These are phyloP conservation scores for Arthrobotrys megalospora DNA, from an alignment of 2,329 filamentous ascomycete species.

Conservation along the genomic window DNA sequence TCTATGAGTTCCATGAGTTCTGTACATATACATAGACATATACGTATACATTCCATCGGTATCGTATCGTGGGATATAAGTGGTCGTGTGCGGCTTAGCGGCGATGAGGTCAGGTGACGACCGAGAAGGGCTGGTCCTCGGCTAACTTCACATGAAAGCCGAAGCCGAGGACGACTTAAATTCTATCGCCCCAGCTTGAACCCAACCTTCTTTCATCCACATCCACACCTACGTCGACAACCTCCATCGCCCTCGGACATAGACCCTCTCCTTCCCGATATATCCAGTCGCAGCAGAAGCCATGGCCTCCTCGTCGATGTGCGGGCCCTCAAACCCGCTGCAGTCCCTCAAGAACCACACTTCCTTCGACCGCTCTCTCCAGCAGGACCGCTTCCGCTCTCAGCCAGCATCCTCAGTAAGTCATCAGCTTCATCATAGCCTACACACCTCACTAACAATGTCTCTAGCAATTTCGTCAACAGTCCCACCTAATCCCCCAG, in stretches of 20 bases:
- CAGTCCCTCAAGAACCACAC: conserved; percentile 81
- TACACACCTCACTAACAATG: conserved; percentile 21
- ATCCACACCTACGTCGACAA: neutral
- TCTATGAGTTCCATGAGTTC: too few relatives aligned
- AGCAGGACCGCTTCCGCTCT: conserved; percentile 78
- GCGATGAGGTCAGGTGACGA: conserved; percentile 10
- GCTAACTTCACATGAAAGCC: conserved; percentile 52
- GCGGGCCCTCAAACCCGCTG: conserved; percentile 81
- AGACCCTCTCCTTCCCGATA: neutral
- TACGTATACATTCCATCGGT: too few relatives aligned
- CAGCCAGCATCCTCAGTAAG: conserved; percentile 73
- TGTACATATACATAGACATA: too few relatives aligned
- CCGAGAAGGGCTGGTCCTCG: conserved; percentile 11
- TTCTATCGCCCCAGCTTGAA: neutral
- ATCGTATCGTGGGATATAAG: too few relatives aligned
- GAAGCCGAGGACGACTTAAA: conserved; percentile 38
- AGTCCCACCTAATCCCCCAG: conserved; percentile 71
- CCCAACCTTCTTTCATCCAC: conserved; percentile 1
- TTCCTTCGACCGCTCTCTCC: conserved; percentile 77
- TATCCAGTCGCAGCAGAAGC: neutral
- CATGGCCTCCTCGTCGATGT: conserved; percentile 68
- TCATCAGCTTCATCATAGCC: conserved; percentile 54
- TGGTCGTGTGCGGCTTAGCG: neutral
- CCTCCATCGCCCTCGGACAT: neutral
- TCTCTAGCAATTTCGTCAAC: conserved; percentile 75